Conservation (phyloP, 2,329 filamentous ascomycete species). For the Leptoxyphium fumago region DNA sequence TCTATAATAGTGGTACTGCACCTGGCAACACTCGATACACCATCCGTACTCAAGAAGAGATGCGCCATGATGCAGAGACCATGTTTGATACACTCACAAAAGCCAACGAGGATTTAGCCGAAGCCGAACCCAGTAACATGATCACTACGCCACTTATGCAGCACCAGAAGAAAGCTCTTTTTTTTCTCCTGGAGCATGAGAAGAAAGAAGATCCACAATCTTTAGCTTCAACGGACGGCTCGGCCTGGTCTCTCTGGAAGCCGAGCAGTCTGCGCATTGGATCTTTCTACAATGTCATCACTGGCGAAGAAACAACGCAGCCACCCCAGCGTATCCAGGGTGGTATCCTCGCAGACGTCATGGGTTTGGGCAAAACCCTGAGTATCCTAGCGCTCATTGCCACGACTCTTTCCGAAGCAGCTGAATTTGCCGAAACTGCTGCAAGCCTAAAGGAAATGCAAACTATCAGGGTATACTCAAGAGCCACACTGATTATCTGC, state of each 20-base stretch:
- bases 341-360: constrained; percentile 36
- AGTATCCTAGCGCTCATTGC: constrained; percentile 70
- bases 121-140: constrained; percentile 52
- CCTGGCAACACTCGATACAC: constrained; percentile 13
- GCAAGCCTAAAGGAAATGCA: constrained; percentile 31
- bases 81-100: constrained; percentile 78
- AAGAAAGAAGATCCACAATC: constrained; percentile 21
- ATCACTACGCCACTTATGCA: constrained; percentile 53
- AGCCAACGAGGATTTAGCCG: constrained; percentile 54
- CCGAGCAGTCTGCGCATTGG: constrained; percentile 41
- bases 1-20: background rate
- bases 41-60: constrained; percentile 65
- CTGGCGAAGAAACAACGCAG: constrained; percentile 39
- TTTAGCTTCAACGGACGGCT: constrained; percentile 33
- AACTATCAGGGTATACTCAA: constrained; percentile 34
- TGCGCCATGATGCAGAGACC: constrained; percentile 66
- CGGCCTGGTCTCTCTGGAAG: constrained; percentile 64
- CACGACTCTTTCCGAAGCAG: constrained; percentile 47
- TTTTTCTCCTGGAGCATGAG: constrained; percentile 74
- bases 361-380: constrained; percentile 43
- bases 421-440: constrained; percentile 41
- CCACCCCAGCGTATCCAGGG: constrained; percentile 25
- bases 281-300: constrained; percentile 71
- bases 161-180: constrained; percentile 81
- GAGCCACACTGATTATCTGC: constrained; percentile 72